Evolutionary conservation across 1,284 basidiomycete genomes (phyloP).

Genomic region (Exobasidium rhododendri): DNA sequence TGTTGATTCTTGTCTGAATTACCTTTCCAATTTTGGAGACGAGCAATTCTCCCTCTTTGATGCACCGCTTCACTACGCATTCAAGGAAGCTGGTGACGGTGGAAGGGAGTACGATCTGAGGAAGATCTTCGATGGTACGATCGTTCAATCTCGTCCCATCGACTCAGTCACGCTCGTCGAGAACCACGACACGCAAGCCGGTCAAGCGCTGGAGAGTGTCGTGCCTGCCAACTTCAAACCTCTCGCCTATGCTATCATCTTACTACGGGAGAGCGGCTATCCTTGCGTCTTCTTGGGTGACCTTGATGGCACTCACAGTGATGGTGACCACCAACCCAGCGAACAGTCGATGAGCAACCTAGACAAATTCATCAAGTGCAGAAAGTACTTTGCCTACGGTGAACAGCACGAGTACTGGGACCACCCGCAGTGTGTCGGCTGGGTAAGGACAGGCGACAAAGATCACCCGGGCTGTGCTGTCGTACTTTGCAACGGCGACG

Average conservation of each 20-base stretch:
- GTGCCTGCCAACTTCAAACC: constrained; percentile 63
- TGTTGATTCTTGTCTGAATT: constrained; percentile 33
- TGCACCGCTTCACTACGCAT: constrained; percentile 62
- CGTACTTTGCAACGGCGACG: constrained; percentile 37
- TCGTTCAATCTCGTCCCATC: constrained; percentile 61
- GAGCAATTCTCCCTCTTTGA: constrained; percentile 63
- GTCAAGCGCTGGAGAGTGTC: constrained; percentile 60
- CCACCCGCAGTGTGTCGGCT: constrained; percentile 36
- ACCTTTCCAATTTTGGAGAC: constrained; percentile 57
- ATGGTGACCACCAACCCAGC: constrained; percentile 55
- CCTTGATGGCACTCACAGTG: constrained; percentile 61
- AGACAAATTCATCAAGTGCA: constrained; percentile 59
- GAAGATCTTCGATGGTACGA: constrained; percentile 62
- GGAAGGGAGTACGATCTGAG: constrained; percentile 60
- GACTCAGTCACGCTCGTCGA: constrained; percentile 64
- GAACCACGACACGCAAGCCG: constrained; percentile 60
- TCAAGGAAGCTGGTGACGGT: constrained; percentile 61
- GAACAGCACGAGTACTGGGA: constrained; percentile 56
- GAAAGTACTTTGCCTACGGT: constrained; percentile 62
- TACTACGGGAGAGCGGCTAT: constrained; percentile 77
- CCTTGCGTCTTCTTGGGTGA: constrained; percentile 95
- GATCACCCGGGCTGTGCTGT: constrained; percentile 35
- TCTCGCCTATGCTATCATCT: constrained; percentile 74
- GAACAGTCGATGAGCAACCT: constrained; percentile 22
- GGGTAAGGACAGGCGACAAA: constrained; percentile 29